Evolutionary conservation across 2,329 filamentous ascomycete genomes (phyloP).

Genomic region (Graphilbum fragrans): DNA sequence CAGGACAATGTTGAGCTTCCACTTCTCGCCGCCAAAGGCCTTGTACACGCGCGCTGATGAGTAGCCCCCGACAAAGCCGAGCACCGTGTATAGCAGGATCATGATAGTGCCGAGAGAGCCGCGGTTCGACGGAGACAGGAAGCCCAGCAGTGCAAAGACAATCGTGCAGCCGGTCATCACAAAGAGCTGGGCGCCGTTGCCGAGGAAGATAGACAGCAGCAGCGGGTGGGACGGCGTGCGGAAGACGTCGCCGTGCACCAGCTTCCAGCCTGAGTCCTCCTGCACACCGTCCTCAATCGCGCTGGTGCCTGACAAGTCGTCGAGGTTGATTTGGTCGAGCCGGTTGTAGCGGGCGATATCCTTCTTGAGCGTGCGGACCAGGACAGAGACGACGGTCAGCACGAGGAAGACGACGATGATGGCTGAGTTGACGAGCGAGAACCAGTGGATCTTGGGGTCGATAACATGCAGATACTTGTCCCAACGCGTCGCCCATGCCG

Average conservation of each 20-base stretch:
- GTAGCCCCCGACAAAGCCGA: conserved; percentile 89
- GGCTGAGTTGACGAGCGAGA: conserved; percentile 91
- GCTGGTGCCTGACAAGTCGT: conserved; percentile 72
- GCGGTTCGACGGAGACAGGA: conserved; percentile 90
- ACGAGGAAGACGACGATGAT: conserved; percentile 89
- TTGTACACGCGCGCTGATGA: conserved; percentile 87
- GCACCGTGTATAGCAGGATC: conserved; percentile 83
- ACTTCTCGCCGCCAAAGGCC: conserved; percentile 78
- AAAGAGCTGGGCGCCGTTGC: conserved; percentile 91
- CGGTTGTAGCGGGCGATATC: conserved; percentile 96
- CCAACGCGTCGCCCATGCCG: conserved; percentile 93
- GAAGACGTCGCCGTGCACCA: conserved; percentile 97
- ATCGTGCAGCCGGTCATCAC: conserved; percentile 96
- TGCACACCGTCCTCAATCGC: conserved; percentile 84
- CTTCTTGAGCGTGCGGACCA: conserved; percentile 78
- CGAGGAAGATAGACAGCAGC: conserved; percentile 74
- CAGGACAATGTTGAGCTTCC: conserved; percentile 85
- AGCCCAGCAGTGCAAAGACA: conserved; percentile 82
- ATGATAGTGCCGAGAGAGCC: conserved; percentile 89
- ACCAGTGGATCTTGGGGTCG: conserved; percentile 98
- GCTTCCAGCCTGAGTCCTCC: conserved; percentile 96
- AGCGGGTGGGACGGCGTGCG: conserved; percentile 73
- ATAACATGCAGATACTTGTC: conserved; percentile 98
- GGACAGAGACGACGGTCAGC: conserved; percentile 83
- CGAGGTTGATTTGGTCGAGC: conserved; percentile 78